These are phyloP conservation scores for Senecio squalidus DNA, from an alignment of 140 eudicot genomes.

Conservation along the genomic window DNA sequence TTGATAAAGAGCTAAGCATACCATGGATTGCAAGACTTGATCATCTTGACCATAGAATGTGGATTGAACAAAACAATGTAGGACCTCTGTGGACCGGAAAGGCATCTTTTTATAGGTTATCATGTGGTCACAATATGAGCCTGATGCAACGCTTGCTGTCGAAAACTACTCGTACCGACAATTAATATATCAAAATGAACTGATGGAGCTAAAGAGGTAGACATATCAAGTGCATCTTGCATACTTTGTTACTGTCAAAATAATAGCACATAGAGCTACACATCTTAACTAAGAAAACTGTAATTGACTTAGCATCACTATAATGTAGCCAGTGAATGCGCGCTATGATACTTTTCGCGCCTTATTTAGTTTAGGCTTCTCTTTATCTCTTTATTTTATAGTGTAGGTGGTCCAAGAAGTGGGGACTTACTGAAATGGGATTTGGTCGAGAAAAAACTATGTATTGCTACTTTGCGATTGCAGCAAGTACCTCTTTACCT, in stretches of 20 bases:
- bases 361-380: neutral
- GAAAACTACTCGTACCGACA: conserved; percentile 44
- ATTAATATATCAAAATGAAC: conserved; percentile 39
- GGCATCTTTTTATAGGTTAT: conserved; percentile 41
- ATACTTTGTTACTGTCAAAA: neutral
- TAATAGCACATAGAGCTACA: neutral
- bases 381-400: neutral
- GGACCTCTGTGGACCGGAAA: conserved; percentile 40
- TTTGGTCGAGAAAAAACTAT: conserved; percentile 67
- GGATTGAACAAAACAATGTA: conserved; percentile 50
- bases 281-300: too few relatives aligned
- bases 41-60: conserved; percentile 57
- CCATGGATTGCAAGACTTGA: conserved; percentile 74
- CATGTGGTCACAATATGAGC: conserved; percentile 33
- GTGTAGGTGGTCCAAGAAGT: conserved; percentile 57
- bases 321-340: neutral
- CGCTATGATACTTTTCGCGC: neutral
- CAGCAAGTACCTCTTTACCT: conserved; percentile 36
- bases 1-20: conserved; percentile 41
- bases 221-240: neutral
- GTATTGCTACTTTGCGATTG: conserved; percentile 45
- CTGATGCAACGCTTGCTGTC: conserved; percentile 43
- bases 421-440: conserved; percentile 60
- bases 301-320: neutral
- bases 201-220: conserved; percentile 26